These are phyloP conservation scores for Penicillium griseofulvum DNA, from an alignment of 2,329 filamentous ascomycete genomes.

Conservation along the genomic window DNA sequence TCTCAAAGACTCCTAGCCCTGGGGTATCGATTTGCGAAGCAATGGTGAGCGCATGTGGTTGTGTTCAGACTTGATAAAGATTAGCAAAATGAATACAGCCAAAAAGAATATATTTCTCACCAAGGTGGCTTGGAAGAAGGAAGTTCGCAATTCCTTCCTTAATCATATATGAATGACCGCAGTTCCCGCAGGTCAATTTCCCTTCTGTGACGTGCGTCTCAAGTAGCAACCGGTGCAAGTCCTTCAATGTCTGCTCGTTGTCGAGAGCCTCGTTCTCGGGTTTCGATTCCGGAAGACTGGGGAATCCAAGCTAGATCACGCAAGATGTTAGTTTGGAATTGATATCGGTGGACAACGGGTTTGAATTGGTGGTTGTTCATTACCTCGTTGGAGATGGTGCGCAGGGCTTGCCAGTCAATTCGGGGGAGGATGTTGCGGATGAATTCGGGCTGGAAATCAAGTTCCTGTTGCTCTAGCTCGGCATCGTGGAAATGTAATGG, in stretches of 20 bases:
- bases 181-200: slow-evolving; percentile 84
- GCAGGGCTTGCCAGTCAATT: slow-evolving; percentile 82
- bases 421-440: slow-evolving; percentile 81
- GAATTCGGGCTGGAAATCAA: slow-evolving; percentile 77
- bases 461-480: slow-evolving; percentile 79
- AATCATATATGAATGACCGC: slow-evolving; percentile 89
- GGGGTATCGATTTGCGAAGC: slow-evolving; percentile 8
- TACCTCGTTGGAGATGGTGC: slow-evolving; percentile 68
- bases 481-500: slow-evolving; percentile 90
- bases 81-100: background rate
- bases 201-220: slow-evolving; percentile 90
- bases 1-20: background rate
- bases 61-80: slow-evolving; percentile 1
- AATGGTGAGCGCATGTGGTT: slow-evolving; percentile 1
- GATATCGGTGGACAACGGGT: background rate
- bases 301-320: slow-evolving; percentile 68
- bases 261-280: slow-evolving; percentile 62
- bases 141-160: slow-evolving; percentile 98
- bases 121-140: slow-evolving; percentile 86
- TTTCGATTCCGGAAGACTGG: slow-evolving; percentile 63
- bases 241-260: slow-evolving; percentile 68
- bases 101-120: slow-evolving; percentile 21
- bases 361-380: background rate
- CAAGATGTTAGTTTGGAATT: background rate
- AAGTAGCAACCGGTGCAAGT: slow-evolving; percentile 77